phyloP scores from a whole-genome alignment of 148 eudicot genomes.

The Gaultheria prostrata region DNA sequence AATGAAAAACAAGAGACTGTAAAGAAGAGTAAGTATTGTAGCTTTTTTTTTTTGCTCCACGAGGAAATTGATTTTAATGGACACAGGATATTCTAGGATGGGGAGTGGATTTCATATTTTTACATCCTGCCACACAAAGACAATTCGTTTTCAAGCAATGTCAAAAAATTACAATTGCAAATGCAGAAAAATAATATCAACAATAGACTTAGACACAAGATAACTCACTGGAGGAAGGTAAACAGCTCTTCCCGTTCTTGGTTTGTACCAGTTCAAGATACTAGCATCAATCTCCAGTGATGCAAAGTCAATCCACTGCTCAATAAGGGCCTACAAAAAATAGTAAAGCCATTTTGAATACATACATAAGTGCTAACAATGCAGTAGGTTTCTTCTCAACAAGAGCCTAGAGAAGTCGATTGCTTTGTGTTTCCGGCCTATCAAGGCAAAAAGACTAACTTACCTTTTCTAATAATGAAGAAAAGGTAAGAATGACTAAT shows the following conservation, averaged over 20 bases:
- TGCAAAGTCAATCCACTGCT: conserved; percentile 72
- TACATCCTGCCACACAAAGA: neutral
- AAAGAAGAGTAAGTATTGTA: neutral
- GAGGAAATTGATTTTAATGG: neutral
- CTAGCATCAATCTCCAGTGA: conserved; percentile 52
- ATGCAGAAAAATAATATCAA: neutral
- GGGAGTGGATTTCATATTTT: neutral
- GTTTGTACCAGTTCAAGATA: conserved; percentile 37
- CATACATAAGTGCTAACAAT: neutral
- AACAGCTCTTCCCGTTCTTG: conserved; percentile 37
- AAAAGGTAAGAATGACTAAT: neutral
- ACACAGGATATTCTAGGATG: neutral
- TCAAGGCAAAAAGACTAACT: conserved; percentile 10
- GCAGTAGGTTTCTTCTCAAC: too few relatives aligned
- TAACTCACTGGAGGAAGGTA: conserved; percentile 48
- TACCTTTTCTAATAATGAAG: conserved; percentile 51
- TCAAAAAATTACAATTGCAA: neutral
- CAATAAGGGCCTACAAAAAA: conserved; percentile 43
- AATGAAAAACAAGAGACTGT: too few relatives aligned
- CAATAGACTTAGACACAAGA: neutral
- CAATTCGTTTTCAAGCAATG: neutral
- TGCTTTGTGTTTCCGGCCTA: too few relatives aligned
- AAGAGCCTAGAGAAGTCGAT: too few relatives aligned
- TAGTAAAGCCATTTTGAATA: neutral
- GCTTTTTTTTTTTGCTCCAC: neutral